phyloP scores from a whole-genome alignment of 768 basidiomycete genomes.

The Boletellus sp. region DNA sequence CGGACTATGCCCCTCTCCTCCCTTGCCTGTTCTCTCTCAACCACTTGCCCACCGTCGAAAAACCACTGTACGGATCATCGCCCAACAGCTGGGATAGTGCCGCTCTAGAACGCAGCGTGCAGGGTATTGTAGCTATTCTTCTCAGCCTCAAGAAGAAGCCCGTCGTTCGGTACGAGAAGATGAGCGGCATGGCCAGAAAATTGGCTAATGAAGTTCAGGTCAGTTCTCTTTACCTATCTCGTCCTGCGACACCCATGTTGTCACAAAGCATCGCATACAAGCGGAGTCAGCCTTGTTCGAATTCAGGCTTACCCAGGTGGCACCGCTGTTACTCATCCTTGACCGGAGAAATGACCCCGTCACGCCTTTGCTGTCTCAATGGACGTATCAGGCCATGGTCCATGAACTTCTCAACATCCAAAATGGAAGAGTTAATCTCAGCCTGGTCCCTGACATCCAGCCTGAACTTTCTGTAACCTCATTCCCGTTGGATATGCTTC shows the following conservation, averaged over 20 bases:
- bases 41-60: constrained; percentile 57
- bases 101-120: constrained; percentile 74
- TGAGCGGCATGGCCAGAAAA: constrained; percentile 90
- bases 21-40: constrained; percentile 87
- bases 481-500: constrained; percentile 3
- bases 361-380: constrained; percentile 92
- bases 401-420: constrained; percentile 92
- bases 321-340: constrained; percentile 86
- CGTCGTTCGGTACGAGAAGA: constrained; percentile 88
- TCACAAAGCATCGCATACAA: constrained; percentile 68
- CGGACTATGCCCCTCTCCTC: constrained; percentile 87
- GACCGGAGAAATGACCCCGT: constrained; percentile 97
- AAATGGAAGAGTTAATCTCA: constrained; percentile 88
- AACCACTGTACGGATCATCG: constrained; percentile 68
- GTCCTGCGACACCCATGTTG: constrained; percentile 5
- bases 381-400: constrained; percentile 99
- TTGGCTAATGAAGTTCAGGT: constrained; percentile 85
- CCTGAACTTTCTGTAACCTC: constrained; percentile 76
- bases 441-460: constrained; percentile 77
- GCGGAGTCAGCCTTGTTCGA: constrained; percentile 84
- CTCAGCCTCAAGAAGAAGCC: constrained; percentile 97
- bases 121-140: constrained; percentile 80
- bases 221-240: constrained; percentile 1
- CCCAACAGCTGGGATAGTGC: constrained; percentile 69
- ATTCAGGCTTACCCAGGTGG: constrained; percentile 83